Percentiles rank a stretch among this genome's conserved stretches.
These are phyloP conservation scores for Eucalyptus marginata DNA, from an alignment of 345 rosid species.

Conservation along the genomic window DNA sequence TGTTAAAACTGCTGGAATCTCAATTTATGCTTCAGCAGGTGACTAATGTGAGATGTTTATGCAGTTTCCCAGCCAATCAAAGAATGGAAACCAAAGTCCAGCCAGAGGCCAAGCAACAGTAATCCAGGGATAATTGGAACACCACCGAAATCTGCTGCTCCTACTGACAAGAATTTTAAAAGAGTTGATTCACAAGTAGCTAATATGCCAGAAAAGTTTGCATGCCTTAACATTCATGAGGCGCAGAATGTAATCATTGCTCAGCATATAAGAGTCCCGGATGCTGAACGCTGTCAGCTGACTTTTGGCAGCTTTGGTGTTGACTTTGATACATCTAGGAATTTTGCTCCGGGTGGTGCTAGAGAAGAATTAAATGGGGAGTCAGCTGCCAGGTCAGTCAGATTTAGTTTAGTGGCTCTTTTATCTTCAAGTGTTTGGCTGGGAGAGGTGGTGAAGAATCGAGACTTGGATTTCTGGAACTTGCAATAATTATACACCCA, in stretches of 20 bases:
- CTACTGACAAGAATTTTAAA: conserved; percentile 31
- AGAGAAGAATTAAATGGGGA: conserved; percentile 36
- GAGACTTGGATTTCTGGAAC: neutral
- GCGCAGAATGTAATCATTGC: conserved; percentile 79
- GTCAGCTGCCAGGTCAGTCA: conserved; percentile 43
- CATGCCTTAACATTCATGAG: conserved; percentile 26
- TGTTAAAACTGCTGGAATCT: neutral
- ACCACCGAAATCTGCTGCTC: conserved; percentile 35
- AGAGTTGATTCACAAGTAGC: conserved; percentile 25
- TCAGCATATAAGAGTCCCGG: conserved; percentile 73
- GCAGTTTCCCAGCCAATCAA: conserved; percentile 62
- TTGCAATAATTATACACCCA: neutral
- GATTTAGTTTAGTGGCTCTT: neutral
- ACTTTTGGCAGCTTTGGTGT: conserved; percentile 82
- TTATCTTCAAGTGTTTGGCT: neutral
- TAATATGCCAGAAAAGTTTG: conserved; percentile 43
- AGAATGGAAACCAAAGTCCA: conserved; percentile 86
- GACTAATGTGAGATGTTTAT: neutral
- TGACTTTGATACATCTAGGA: conserved; percentile 38
- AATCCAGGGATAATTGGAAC: conserved; percentile 61
- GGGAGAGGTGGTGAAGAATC: neutral
- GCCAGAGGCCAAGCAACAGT: conserved; percentile 32
- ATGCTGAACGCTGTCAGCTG: conserved; percentile 59
- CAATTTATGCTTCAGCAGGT: neutral
- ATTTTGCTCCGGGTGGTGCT: conserved; percentile 20